Percentiles rank a stretch among this genome's conserved stretches.
phyloP scores from a whole-genome alignment of 495 filamentous ascomycete species.

The Annulohypoxylon stygium region DNA sequence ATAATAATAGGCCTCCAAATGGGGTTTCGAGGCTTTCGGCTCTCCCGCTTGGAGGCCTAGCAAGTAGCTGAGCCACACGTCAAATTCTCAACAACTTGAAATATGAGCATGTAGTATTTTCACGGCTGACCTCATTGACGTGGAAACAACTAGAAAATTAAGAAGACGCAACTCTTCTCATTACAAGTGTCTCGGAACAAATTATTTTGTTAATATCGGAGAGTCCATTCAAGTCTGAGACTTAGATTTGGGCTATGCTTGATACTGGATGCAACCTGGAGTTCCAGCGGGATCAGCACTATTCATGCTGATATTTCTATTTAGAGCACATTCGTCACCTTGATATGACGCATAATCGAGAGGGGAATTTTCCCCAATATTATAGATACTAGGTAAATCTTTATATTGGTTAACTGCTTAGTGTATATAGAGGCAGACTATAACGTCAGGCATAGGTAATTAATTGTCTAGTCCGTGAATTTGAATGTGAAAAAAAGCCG shows the following conservation, averaged over 20 bases:
- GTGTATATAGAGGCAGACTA: background rate
- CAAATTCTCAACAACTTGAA: background rate
- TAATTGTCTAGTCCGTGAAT: background rate
- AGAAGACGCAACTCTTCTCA: constrained; percentile 19
- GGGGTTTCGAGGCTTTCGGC: background rate
- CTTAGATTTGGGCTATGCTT: background rate
- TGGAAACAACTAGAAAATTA: background rate
- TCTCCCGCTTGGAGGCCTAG: constrained; percentile 35
- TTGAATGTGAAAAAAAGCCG: background rate
- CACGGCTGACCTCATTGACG: constrained; percentile 22
- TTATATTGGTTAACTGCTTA: too few species aligned
- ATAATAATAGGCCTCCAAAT: constrained; percentile 12
- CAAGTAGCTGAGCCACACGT: constrained; percentile 37
- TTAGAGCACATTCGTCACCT: background rate
- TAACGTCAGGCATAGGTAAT: background rate
- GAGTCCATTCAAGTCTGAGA: background rate
- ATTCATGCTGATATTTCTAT: background rate
- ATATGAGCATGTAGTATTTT: constrained; percentile 9
- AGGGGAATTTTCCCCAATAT: too few species aligned
- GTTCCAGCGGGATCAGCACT: background rate
- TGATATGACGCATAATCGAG: too few species aligned
- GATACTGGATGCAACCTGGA: constrained; percentile 23
- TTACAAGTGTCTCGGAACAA: constrained; percentile 22
- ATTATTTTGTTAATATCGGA: background rate
- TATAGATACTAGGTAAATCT: too few species aligned